Base-by-base conservation (phyloP, 148 eudicot species). In the Nyssa sinensis region DNA sequence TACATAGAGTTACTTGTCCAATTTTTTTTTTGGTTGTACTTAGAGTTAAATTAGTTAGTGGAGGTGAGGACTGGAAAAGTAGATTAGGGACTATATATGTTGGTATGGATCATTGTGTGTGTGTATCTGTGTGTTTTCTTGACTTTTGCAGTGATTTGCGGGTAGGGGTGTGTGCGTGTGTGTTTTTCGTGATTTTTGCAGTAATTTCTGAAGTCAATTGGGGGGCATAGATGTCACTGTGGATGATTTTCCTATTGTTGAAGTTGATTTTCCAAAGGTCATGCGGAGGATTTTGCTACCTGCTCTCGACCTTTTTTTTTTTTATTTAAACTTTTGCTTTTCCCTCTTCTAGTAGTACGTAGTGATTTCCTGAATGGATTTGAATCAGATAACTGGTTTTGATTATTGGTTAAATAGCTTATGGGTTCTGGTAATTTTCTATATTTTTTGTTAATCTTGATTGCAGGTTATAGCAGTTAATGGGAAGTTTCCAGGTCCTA, bases 391-490 rank as follows among this genome's bases (percentile, higher is more conserved):
- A 21, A 17, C 58, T 53, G 21, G 12, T 3, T 41, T 41, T 14
- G 12, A 7, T 41, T 8, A 8, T 41, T 37, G 4, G 41, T 37
- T 8, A 37, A 37, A 37, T 37, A 8, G 7, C 2, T 44, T 1
- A 44, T n/a, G 51, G 51, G 1, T 44, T 44, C 16, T 4, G 16
- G 51, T 44, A 44, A 44, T 44, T 44, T 44, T 19, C 16, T 44
- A 41, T 3, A 3, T 37, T 3, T 37, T 37, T 14, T 53, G 53
- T 47, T 75, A 63, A 3, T 35, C 19, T 66, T 71, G 33, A 59
- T 69, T 82, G 83, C 88, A 93, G 98, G 98, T 93, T 71, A 84
- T 93, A 37, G 94, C 86, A 33, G 90, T 93, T 12, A 91, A 93
- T 79, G 94, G 87, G 29, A 72, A 71, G 62, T 86, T 93, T 79